Conservation (phyloP, 202 grass and related monocot genomes). For the Saccharum hybrid region DNA sequence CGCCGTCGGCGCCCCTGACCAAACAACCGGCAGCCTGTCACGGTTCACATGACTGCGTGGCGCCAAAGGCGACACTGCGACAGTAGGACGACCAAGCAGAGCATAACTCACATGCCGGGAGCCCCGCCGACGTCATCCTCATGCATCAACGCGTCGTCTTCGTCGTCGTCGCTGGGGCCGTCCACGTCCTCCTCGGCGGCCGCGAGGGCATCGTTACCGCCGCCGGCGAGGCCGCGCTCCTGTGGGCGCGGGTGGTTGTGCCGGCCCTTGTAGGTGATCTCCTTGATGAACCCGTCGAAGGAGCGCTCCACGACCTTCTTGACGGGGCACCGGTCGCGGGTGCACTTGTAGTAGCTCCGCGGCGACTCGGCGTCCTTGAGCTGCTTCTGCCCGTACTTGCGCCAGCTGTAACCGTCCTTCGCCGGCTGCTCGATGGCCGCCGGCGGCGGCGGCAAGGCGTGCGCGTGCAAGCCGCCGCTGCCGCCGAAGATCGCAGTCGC, state of each 20-base stretch:
- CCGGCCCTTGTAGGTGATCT: conserved; percentile 89
- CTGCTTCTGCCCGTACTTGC: conserved; percentile 93
- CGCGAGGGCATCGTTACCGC: not conserved
- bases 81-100: too few species aligned
- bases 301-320: conserved; percentile 90
- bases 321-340: conserved; percentile 59
- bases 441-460: not conserved
- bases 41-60: not conserved
- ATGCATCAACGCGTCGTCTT: conserved; percentile 34
- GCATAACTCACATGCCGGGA: conserved; percentile 11
- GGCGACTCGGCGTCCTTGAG: conserved; percentile 88
- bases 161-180: conserved; percentile 25
- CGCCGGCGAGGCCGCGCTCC: conserved; percentile 33
- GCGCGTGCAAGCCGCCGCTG: not conserved
- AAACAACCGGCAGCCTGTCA: not conserved
- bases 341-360: conserved; percentile 92
- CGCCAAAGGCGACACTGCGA: too few species aligned
- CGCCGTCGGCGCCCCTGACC: conserved; percentile 40
- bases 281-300: conserved; percentile 67
- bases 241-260: conserved; percentile 61
- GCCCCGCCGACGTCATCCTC: conserved; percentile 48
- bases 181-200: conserved; percentile 17
- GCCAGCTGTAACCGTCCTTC: conserved; percentile 85
- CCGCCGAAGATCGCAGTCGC: conserved; percentile 11
- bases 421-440: conserved; percentile 63